Base-by-base conservation (phyloP, 1,139 yeast species). In the Pneumocystis oryctolagi region DNA sequence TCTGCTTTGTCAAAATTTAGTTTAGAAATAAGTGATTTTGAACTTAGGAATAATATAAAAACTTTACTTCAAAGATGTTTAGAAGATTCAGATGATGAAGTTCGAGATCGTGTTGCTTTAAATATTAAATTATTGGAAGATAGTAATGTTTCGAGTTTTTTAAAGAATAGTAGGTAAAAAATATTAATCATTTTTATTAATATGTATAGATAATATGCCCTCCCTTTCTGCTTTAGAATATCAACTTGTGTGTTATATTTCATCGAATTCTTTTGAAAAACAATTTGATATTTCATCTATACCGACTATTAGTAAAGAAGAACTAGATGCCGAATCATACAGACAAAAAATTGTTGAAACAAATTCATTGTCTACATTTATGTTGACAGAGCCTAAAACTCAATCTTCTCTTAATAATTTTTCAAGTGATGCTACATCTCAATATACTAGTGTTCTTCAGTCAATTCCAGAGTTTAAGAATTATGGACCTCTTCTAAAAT, bases 31-130 rank as follows among this genome's bases (percentile, higher is more conserved):
- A 40, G 53, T 37, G 89, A 87, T 65, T 82, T 83, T 18, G 78
- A 79, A 28, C 82, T 90, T 66, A 78, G 82, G 65, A 79, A 80
- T 68, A 86, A 90, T 66, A 85, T 92, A 70, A 80, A 81, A 69
- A 86, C 87, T 66, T 79, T 92, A 68, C 81, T 92, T 70, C 80
- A 81, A 65, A 84, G 97, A 76, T 89, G 96, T 70, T 80, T 87
- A 70, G 87, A 83, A 68, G 99, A 92, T 75, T 82, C 80, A 60
- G 96, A 92, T 73, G 98, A 92, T 74, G 99, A 92, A 76, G 98
- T 94, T 55, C 88, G 99, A 78, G 99, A 92, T 73, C 84, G 99
- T 73, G 97, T 98, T 8, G 89, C 96, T 1, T 79, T 92, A 68
- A 84, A 95, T 3, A 78, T 90, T 71, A 81, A 82, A 68, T 82